Conservation (phyloP, 106 monocot genomes). For the Phalaenopsis aphrodite region DNA sequence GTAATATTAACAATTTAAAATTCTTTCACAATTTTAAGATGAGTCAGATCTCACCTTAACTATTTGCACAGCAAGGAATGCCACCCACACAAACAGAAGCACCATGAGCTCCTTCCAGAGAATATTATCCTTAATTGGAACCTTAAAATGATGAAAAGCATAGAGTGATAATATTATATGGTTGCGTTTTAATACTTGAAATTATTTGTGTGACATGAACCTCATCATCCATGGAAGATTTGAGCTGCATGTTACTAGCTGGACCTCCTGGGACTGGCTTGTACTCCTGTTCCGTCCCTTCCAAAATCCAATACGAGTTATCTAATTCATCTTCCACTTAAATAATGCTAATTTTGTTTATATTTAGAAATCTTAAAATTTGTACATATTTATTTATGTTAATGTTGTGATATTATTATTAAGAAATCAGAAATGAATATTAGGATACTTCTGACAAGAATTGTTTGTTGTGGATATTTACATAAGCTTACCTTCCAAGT, state of each 20-base stretch:
- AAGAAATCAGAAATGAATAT: background rate
- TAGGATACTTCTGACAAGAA: background rate
- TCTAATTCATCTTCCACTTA: background rate
- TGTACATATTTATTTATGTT: background rate
- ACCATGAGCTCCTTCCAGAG: slow-evolving; percentile 45
- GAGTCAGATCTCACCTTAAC: slow-evolving; percentile 25
- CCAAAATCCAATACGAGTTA: slow-evolving; percentile 8
- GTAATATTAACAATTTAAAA: background rate
- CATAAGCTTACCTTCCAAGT: slow-evolving; percentile 14
- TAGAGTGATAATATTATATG: background rate
- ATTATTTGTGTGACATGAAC: background rate
- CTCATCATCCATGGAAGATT: slow-evolving; percentile 22
- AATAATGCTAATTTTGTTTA: background rate
- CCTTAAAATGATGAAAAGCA: slow-evolving; percentile 16
- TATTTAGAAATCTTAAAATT: background rate
- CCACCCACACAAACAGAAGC: slow-evolving; percentile 49
- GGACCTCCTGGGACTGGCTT: slow-evolving; percentile 21
- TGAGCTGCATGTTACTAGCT: slow-evolving; percentile 10
- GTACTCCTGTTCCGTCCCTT: slow-evolving; percentile 28
- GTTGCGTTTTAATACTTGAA: background rate
- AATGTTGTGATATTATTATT: background rate
- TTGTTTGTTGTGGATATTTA: background rate
- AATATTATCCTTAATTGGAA: slow-evolving; percentile 37
- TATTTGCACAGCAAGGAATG: slow-evolving; percentile 48
- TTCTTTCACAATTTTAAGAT: background rate